A percentile compares a stretch with the other conserved stretches of the same genome.
These are phyloP conservation scores for Voacanga thouarsii DNA, from an alignment of 257 asterid species.

Conservation along the genomic window DNA sequence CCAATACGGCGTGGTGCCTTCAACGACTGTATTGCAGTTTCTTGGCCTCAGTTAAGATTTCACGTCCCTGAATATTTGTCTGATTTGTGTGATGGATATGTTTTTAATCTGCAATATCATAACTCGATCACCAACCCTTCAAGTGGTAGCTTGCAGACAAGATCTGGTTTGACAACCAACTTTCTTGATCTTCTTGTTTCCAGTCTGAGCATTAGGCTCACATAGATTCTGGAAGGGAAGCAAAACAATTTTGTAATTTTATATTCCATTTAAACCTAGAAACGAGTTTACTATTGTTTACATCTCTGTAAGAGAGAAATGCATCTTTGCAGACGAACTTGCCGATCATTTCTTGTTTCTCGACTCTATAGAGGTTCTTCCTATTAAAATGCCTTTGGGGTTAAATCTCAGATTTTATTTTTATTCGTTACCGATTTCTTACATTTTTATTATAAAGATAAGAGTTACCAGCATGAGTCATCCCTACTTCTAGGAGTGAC, in stretches of 20 bases:
- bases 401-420: too few relatives aligned
- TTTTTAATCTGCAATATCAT: background rate
- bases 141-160: too few relatives aligned
- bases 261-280: background rate
- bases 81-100: background rate
- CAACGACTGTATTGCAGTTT: slow-evolving; percentile 70
- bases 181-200: background rate
- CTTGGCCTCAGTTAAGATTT: slow-evolving; percentile 33
- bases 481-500: too few relatives aligned
- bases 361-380: background rate
- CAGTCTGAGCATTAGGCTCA: background rate
- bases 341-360: background rate
- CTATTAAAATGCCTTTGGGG: background rate
- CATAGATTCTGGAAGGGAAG: background rate
- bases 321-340: background rate
- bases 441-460: too few relatives aligned
- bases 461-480: too few relatives aligned
- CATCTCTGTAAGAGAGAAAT: background rate
- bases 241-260: background rate
- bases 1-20: slow-evolving; percentile 56
- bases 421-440: too few relatives aligned
- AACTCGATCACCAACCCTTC: background rate
- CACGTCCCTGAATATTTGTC: background rate
- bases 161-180: background rate
- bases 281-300: too few relatives aligned